Evolutionary conservation across 2,329 filamentous ascomycete genomes (phyloP).

Genomic region (Sporothrix brunneoviolacea): DNA sequence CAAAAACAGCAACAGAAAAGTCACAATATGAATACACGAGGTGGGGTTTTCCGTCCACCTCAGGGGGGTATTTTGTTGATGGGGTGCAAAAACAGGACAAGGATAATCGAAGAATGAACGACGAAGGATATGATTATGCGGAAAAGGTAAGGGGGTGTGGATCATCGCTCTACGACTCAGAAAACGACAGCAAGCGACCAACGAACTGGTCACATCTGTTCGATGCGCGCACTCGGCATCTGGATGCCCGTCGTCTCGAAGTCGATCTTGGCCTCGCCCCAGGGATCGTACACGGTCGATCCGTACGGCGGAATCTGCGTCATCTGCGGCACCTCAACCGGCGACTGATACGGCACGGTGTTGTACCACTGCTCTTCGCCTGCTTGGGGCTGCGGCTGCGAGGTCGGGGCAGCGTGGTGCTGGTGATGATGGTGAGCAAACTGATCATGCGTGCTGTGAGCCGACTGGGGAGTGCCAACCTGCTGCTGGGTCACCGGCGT

Average conservation of each 20-base stretch:
- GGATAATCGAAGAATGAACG: not conserved
- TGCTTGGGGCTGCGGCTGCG: conserved; percentile 25
- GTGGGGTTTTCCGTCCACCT: conserved; percentile 1
- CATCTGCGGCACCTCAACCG: conserved; percentile 50
- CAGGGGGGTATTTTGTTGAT: conserved; percentile 15
- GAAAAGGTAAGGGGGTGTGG: not conserved
- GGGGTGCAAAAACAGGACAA: not conserved
- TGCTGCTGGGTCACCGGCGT: conserved; percentile 32
- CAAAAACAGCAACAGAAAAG: conserved; percentile 1
- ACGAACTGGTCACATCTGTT: conserved; percentile 48
- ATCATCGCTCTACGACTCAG: no score
- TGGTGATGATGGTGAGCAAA: conserved; percentile 22
- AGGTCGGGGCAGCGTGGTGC: conserved; percentile 32
- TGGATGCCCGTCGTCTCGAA: conserved; percentile 52
- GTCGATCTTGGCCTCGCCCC: conserved; percentile 47
- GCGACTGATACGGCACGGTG: conserved; percentile 45
- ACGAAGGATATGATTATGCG: not conserved
- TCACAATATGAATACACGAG: conserved; percentile 13
- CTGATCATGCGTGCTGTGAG: conserved; percentile 16
- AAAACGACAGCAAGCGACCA: no score
- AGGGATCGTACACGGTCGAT: conserved; percentile 45
- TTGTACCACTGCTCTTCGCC: conserved; percentile 48
- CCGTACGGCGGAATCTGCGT: conserved; percentile 45
- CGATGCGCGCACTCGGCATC: conserved; percentile 52
- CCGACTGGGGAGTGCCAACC: conserved; percentile 14